Evolutionary conservation across 2,329 filamentous ascomycete species (phyloP).

Genomic region (Grosmannia penicillata): DNA sequence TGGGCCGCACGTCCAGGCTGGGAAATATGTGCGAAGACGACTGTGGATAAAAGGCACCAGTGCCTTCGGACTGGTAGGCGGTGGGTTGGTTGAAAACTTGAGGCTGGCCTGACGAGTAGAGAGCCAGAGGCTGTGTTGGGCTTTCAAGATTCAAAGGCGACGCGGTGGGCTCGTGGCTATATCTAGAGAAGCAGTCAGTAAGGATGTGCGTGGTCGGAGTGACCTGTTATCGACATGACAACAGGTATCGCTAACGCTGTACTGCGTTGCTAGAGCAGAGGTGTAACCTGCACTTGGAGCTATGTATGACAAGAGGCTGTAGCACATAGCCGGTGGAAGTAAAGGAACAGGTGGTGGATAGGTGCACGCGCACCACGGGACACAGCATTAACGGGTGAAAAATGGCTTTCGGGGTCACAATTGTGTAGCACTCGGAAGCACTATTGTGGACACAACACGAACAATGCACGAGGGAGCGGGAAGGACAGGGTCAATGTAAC

Average conservation of each 20-base stretch:
- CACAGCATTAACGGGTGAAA: constrained; percentile 17
- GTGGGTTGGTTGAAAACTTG: constrained; percentile 29
- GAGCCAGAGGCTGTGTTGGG: constrained; percentile 32
- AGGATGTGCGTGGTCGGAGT: constrained; percentile 1
- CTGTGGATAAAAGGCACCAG: constrained; percentile 31
- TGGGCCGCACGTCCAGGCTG: constrained; percentile 36
- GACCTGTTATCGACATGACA: constrained; percentile 6
- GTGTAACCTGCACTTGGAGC: constrained; percentile 28
- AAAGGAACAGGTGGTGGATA: constrained; percentile 8
- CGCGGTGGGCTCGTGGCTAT: constrained; percentile 36
- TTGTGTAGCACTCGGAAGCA: constrained; percentile 3
- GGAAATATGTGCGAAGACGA: constrained; percentile 28
- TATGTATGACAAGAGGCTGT: constrained; percentile 16
- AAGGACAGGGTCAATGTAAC: too few relatives aligned
- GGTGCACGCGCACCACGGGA: constrained; percentile 15
- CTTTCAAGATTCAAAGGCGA: constrained; percentile 39
- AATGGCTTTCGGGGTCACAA: constrained; percentile 8
- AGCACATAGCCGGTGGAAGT: constrained; percentile 17
- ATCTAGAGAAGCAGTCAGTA: constrained; percentile 25
- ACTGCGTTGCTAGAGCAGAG: constrained; percentile 19
- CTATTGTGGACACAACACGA: background rate
- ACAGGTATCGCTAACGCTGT: constrained; percentile 18
- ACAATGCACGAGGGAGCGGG: background rate
- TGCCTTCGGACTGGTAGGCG: constrained; percentile 34
- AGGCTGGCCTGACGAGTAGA: constrained; percentile 30